Evolutionary conservation across 129 eudicot species (phyloP).

Genomic region (Flaveria robusta): DNA sequence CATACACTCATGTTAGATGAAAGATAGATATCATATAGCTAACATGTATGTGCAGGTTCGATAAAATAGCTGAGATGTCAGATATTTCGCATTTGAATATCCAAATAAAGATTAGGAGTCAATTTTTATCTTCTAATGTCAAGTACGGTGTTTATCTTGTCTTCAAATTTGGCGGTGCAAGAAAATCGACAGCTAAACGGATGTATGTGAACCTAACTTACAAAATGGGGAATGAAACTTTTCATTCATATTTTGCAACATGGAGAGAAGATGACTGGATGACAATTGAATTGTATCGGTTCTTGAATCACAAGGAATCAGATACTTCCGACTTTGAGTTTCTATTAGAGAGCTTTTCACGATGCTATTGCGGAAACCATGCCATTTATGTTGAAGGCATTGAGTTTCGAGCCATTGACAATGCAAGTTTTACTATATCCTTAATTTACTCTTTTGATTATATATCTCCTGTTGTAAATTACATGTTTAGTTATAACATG

Average conservation of each 20-base stretch:
- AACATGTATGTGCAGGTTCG: neutral
- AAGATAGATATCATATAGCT: neutral
- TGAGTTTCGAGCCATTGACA: neutral
- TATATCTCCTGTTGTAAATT: neutral
- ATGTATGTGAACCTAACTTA: conserved; percentile 2
- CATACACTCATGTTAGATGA: neutral
- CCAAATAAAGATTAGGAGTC: neutral
- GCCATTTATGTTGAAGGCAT: neutral
- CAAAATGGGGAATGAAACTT: neutral
- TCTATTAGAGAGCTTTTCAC: neutral
- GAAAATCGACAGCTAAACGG: neutral
- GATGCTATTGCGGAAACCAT: neutral
- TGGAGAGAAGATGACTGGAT: conserved; percentile 6
- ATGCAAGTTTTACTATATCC: neutral
- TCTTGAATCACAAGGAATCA: neutral
- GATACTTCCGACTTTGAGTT: neutral
- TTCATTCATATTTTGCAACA: neutral
- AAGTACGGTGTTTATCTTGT: neutral
- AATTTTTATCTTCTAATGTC: neutral
- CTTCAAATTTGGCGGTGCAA: conserved; percentile 3
- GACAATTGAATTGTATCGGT: neutral
- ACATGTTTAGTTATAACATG: neutral
- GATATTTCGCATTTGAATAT: neutral
- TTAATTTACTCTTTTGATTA: neutral
- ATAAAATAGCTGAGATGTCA: neutral